phyloP scores from a whole-genome alignment of 768 basidiomycete genomes.

The Leucocoprinus birnbaumii region DNA sequence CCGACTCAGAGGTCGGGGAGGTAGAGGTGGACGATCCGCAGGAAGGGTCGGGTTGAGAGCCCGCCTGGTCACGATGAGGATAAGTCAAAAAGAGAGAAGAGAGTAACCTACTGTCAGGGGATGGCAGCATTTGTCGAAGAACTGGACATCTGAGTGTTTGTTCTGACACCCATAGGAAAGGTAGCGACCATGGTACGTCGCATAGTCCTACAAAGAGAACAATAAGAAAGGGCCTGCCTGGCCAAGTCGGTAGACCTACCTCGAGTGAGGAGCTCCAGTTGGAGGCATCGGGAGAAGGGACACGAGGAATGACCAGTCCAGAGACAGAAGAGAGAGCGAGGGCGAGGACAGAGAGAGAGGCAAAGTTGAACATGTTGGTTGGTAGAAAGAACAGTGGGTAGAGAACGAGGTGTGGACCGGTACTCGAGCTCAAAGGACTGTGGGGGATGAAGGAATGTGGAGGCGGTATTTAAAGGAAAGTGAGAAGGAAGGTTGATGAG shows the following conservation, averaged over 20 bases:
- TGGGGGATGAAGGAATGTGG: conserved; percentile 21
- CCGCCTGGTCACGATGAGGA: conserved; percentile 25
- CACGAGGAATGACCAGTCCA: conserved; percentile 37
- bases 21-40: conserved; percentile 29
- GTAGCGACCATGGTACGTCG: conserved; percentile 61
- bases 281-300: conserved; percentile 20
- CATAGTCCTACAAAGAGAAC: conserved; percentile 38
- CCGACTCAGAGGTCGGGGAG: conserved; percentile 18
- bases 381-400: background rate
- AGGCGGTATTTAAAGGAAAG: conserved; percentile 22
- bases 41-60: conserved; percentile 44
- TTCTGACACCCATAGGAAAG: conserved; percentile 46
- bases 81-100: conserved; percentile 2
- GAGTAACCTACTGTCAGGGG: conserved; percentile 52
- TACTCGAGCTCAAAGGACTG: conserved; percentile 22
- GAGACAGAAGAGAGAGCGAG: conserved; percentile 38
- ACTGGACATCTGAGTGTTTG: conserved; percentile 43
- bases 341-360: conserved; percentile 40
- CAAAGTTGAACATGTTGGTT: conserved; percentile 34
- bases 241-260: conserved; percentile 19
- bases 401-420: background rate
- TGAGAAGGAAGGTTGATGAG: conserved; percentile 17
- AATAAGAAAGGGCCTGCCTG: conserved; percentile 8
- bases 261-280: conserved; percentile 50
- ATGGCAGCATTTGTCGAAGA: conserved; percentile 73